Evolutionary conservation across 129 eudicot genomes (phyloP).

Genomic region (Heracleum sosnowskyi): DNA sequence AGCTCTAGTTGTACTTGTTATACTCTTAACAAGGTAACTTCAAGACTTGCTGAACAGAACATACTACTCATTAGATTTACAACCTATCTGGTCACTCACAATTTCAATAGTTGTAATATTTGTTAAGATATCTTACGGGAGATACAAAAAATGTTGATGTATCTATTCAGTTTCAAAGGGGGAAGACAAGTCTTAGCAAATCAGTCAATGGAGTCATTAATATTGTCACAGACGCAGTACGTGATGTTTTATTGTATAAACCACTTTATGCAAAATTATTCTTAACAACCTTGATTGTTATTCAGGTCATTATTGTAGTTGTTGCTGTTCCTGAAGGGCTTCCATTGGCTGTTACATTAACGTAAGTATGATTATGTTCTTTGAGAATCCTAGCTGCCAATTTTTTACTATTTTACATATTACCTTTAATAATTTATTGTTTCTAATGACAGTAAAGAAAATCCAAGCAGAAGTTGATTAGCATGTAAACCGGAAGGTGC

Average conservation of each 20-base stretch:
- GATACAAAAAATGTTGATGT: constrained; percentile 59
- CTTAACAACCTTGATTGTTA: constrained; percentile 11
- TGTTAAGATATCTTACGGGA: constrained; percentile 71
- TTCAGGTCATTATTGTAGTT: constrained; percentile 90
- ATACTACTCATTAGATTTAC: background rate
- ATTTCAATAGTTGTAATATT: background rate
- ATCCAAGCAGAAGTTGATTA: too few species aligned
- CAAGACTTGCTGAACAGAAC: background rate
- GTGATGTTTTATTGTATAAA: constrained; percentile 13
- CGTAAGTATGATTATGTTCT: constrained; percentile 40
- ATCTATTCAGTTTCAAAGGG: constrained; percentile 54
- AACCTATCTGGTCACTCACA: background rate
- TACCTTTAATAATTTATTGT: background rate
- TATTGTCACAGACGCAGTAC: constrained; percentile 70
- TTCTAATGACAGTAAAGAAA: constrained; percentile 43
- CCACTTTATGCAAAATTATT: background rate
- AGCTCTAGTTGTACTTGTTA: constrained; percentile 55
- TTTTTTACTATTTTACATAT: constrained; percentile 3
- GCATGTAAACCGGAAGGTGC: too few species aligned
- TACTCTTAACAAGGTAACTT: constrained; percentile 68
- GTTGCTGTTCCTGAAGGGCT: constrained; percentile 99
- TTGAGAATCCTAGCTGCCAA: background rate
- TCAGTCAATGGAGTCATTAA: constrained; percentile 57
- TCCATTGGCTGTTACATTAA: constrained; percentile 92
- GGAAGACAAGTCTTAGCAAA: constrained; percentile 47